Conservation (phyloP, 805 yeast species). For the Phaffomyces thermotolerans region DNA sequence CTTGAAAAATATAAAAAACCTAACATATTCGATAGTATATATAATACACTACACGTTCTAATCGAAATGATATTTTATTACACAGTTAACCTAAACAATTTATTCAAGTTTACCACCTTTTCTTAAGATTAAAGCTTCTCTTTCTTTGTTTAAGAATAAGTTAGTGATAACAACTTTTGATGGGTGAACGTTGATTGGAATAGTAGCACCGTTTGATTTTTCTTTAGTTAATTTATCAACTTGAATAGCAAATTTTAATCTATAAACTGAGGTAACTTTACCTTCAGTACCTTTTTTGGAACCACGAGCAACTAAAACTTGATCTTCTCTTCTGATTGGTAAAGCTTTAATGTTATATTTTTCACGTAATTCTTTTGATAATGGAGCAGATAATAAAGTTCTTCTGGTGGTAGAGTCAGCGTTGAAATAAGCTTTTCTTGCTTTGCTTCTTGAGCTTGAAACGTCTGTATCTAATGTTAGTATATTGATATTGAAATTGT, state of each 20-base stretch:
- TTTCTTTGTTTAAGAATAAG: constrained; percentile 96
- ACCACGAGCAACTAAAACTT: constrained; percentile 94
- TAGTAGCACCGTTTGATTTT: constrained; percentile 96
- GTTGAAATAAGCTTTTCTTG: constrained; percentile 99
- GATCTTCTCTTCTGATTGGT: constrained; percentile 97
- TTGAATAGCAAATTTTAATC: constrained; percentile 95
- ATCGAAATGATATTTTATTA: constrained; percentile 9
- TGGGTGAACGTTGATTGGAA: constrained; percentile 96
- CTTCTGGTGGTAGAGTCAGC: constrained; percentile 97
- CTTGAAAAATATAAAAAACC: no score
- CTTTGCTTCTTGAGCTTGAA: constrained; percentile 97
- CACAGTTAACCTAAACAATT: constrained; percentile 25
- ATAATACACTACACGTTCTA: no score
- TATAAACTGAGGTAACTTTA: constrained; percentile 94
- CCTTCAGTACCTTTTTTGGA: constrained; percentile 99
- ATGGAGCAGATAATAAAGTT: constrained; percentile 93
- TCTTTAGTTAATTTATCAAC: constrained; percentile 96
- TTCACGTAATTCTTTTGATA: constrained; percentile 97
- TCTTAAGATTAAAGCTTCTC: constrained; percentile 95
- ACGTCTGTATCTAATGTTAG: constrained; percentile 61
- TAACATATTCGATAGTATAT: no score
- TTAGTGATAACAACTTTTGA: constrained; percentile 98
- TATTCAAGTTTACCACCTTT: constrained; percentile 97
- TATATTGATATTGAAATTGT: constrained; percentile 4
- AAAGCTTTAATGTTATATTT: constrained; percentile 93